Evolutionary conservation across 129 eudicot genomes (phyloP).

Genomic region (Apium graveolens): DNA sequence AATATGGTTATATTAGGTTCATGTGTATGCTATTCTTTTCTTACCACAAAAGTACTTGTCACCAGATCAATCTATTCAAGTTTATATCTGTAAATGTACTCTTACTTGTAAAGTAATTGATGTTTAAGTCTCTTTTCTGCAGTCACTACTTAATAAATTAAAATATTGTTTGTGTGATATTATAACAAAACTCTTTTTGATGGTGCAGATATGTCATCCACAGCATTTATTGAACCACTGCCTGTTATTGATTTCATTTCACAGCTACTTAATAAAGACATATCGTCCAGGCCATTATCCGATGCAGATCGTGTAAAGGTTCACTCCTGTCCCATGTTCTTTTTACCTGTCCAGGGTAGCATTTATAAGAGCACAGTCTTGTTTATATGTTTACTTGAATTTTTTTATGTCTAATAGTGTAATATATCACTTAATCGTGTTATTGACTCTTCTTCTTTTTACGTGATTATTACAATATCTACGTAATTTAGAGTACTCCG

Average conservation of each 20-base stretch:
- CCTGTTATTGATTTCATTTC: slow-evolving; percentile 79
- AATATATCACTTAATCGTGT: neutral
- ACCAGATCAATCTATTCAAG: neutral
- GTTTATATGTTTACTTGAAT: neutral
- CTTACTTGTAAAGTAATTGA: neutral
- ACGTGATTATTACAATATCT: neutral
- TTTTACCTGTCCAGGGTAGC: neutral
- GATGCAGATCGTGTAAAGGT: slow-evolving; percentile 97
- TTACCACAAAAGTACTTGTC: neutral
- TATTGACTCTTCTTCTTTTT: neutral
- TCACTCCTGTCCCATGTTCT: neutral
- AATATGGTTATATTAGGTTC: neutral
- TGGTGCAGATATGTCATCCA: slow-evolving; percentile 89
- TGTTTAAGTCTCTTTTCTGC: neutral
- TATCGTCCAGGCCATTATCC: slow-evolving; percentile 67
- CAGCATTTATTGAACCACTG: slow-evolving; percentile 92
- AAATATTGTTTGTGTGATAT: neutral
- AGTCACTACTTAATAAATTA: neutral
- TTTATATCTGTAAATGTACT: neutral
- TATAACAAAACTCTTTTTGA: neutral
- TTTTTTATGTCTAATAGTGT: neutral
- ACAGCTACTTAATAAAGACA: slow-evolving; percentile 72
- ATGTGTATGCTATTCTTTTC: neutral
- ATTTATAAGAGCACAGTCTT: neutral
- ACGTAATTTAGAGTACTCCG: neutral